Base-by-base conservation (phyloP, 768 basidiomycete genomes). In the Russula olivacea region DNA sequence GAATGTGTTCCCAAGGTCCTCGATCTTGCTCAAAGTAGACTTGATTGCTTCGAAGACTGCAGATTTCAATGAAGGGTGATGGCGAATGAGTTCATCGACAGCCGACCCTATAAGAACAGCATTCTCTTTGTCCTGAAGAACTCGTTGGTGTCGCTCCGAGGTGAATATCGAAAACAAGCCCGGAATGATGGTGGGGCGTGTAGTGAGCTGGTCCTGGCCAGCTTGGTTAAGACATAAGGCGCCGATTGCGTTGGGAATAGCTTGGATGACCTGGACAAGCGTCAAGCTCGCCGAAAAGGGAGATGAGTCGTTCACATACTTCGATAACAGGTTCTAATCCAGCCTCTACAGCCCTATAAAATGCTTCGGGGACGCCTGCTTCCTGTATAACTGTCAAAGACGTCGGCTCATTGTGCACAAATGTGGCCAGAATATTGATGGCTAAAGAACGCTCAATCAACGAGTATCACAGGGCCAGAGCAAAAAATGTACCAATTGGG, bases 351-450 rank as follows among this genome's bases (percentile, higher is more conserved):
- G 89, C 83, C 61, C 82, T 81, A 75, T 94, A 98, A 69, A 99
- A 93, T 0, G 85, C 81, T 69, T 93, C 90, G 0, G 97, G 97
- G 3, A 99, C 74, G 6, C 88, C 85, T 30, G 86, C 82, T 74
- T 99, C 97, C 74, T 99, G 97, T 23, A 99, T 89, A 58, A 96
- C 87, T 2, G 85, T 78, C 61, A 99, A 77, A 17, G 93, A 97
- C 0, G 95, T 98, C 8, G 97, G 97, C 73, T 99, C 97, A 67
- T 98, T 99, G 78, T 99, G 96, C 10, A 98, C 87, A 74, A 98
- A 98, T 0, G 93, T 93, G 15, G 93, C 86, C 87, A 97, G 92
- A 70, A 94, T 88, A 72, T 95, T 93, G 78, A 95, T 91, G 5
- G 91, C 93, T 91, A 65, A 17, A 62, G 11, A 11, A 57, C 8